Evolutionary conservation across 2,329 filamentous ascomycete genomes (phyloP), one percentile per base, ranked within the genome.

Genomic region (Xylariomycetidae sp.): DNA sequence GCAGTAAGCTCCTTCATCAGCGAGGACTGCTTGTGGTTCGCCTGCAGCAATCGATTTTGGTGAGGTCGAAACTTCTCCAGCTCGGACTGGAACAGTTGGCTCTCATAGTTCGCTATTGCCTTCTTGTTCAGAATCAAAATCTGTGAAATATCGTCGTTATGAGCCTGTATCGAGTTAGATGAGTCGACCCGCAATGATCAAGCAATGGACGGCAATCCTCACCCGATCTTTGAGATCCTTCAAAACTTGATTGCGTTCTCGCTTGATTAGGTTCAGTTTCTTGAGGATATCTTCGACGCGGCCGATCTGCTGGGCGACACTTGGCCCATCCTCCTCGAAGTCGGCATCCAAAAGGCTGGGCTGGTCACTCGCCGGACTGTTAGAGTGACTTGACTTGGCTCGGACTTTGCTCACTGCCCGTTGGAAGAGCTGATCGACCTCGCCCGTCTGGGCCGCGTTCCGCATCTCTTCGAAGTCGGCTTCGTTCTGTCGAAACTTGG

Each of bases 181-280:
- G 61, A 36, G 54, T 31, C 49, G 37, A 26, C 4, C 5, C 12
- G 23, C 10, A 19, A 29, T 14, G 6, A 13, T 19, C 26, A 17
- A n/a, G 10, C n/a, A 13, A 20, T n/a, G n/a, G n/a, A n/a, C n/a
- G n/a, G n/a, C n/a, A n/a, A n/a, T n/a, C n/a, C 70, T 50, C 60
- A 93, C 92, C 80, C 94, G 96, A 46, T 96, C 89, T 60, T 98
- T 98, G 48, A 98, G 68, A 60, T 98, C 92, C 59, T 95, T 96
- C 44, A 98, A 63, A 25, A 95, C 86, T 61, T 95, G 89, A 39
- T 82, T 80, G 39, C 92, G 73, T 59, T 98, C 93, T 38, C 86
- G 76, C 67, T 96, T 96, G 49, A 98, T 81, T 23, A 95, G 68
- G 49, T 89, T 93, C 49, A 98, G 61, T 61, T 89, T 95, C 65